A percentile compares a stretch with the other conserved stretches of the same genome.
Evolutionary conservation across 2,329 filamentous ascomycete genomes (phyloP).

Genomic region (Aureobasidium subglaciale): DNA sequence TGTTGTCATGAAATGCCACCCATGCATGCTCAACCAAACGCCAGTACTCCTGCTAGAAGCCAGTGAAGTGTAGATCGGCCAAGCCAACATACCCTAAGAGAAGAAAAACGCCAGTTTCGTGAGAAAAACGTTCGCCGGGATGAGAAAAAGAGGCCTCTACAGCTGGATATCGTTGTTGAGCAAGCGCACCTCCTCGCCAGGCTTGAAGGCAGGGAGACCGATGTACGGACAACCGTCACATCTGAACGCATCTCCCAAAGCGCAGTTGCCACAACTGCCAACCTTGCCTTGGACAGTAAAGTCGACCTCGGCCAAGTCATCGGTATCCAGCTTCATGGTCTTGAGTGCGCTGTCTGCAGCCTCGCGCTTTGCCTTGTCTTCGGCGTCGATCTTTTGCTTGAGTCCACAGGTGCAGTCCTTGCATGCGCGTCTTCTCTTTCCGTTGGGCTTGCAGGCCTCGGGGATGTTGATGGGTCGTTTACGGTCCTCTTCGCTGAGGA

Average conservation of each 20-base stretch:
- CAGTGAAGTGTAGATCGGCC: no score
- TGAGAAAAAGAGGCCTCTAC: constrained; percentile 34
- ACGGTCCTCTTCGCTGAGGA: constrained; percentile 80
- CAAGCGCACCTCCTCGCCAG: constrained; percentile 85
- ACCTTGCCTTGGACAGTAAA: constrained; percentile 98
- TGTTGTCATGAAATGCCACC: no score
- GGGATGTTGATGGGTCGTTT: constrained; percentile 70
- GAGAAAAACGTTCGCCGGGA: no score
- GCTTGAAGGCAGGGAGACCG: constrained; percentile 91
- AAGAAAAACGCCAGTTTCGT: no score
- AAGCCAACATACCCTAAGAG: no score
- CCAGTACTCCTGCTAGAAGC: no score
- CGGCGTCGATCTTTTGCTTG: constrained; percentile 74
- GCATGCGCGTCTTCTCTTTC: constrained; percentile 85
- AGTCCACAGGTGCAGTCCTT: constrained; percentile 98
- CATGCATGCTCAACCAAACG: no score
- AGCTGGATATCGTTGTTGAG: constrained; percentile 81
- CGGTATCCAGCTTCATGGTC: constrained; percentile 62
- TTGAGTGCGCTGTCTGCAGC: constrained; percentile 59
- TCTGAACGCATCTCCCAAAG: constrained; percentile 73
- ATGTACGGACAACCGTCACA: constrained; percentile 72
- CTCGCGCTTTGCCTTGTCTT: constrained; percentile 64
- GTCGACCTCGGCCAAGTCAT: constrained; percentile 84
- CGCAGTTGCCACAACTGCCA: constrained; percentile 89
- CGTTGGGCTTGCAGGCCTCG: constrained; percentile 78